phyloP scores from a whole-genome alignment of 805 yeast species.

The Nematodospora valgi region DNA sequence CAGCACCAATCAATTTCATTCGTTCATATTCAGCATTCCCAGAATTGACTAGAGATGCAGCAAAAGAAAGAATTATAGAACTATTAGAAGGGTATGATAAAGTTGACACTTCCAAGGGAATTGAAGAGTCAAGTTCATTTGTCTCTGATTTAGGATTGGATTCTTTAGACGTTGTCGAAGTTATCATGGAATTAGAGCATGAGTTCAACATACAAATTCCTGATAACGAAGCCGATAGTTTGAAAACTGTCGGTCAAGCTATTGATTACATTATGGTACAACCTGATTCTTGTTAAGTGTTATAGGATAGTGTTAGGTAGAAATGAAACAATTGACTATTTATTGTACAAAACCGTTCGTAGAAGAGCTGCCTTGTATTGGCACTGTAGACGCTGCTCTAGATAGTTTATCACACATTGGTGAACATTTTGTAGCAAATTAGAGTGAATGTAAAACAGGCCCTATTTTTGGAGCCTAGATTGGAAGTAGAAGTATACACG shows the following conservation, averaged over 20 bases:
- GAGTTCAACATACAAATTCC: conserved; percentile 48
- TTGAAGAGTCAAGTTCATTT: conserved; percentile 34
- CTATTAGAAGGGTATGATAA: conserved; percentile 64
- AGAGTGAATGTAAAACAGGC: no score
- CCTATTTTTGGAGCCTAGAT: no score
- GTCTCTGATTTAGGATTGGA: conserved; percentile 44
- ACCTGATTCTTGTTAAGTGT: conserved; percentile 35
- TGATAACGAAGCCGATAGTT: conserved; percentile 43
- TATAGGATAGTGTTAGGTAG: not conserved
- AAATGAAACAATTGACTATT: no score
- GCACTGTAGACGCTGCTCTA: no score
- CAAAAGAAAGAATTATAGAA: conserved; percentile 60
- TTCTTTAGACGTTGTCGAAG: conserved; percentile 46
- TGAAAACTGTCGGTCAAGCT: conserved; percentile 46
- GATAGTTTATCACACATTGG: no score
- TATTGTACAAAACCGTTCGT: no score
- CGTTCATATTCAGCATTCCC: conserved; percentile 56
- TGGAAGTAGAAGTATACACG: no score
- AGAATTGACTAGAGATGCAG: conserved; percentile 57
- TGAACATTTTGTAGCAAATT: no score
- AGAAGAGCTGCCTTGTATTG: no score
- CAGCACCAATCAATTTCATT: conserved; percentile 11
- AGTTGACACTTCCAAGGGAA: conserved; percentile 36
- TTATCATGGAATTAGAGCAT: conserved; percentile 45
- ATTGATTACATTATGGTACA: conserved; percentile 41